Evolutionary conservation across 768 basidiomycete species (phyloP), one percentile per base, ranked within the genome.

Genomic region (Stropharia rugosoannulata): DNA sequence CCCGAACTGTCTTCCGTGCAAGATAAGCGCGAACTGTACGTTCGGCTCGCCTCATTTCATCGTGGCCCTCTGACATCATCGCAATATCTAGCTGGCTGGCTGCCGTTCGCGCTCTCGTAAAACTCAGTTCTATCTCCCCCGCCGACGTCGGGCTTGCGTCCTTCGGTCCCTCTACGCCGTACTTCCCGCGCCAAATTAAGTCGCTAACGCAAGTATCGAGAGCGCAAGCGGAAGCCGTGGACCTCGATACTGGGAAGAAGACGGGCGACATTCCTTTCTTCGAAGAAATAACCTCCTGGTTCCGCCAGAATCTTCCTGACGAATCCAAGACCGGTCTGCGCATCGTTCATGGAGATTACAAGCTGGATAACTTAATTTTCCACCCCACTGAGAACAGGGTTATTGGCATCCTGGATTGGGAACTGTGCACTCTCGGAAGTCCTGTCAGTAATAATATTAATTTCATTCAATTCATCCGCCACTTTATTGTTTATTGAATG

Each of bases 341-440:
- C n/a, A 86, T 99, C 59, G 94, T 98, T 5, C 96, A 98, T 67
- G 96, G 96, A 25, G 96, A 99, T 70, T 98, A 92, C 69, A 99
- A 99, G 70, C 77, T 96, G n/a, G 96, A 99, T 71, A 99, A 99
- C 69, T 69, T 99, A 60, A 81, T 98, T 59, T 98, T 97, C 72
- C 95, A 98, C 63, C 88, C 90, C 0, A 92, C 87, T 0, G 88
- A 98, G 70, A 93, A 95, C 58, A 78, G 82, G 40, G 95, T 98
- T 3, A 94, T 98, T 59, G 97, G 93, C 5, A 93, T 99, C 38
- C 71, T 99, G 48, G 96, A 99, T 66, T 99, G 96, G 96, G 96
- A 99, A 67, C 75, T 99, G 25, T 97, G 93, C 65, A 98, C 96
- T 0, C 81, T 99, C 9, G 95, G 95, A 5, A 93, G 90, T 65